A percentile compares a stretch with the other conserved stretches of the same genome.
Evolutionary conservation across 176 grass and related monocot species (phyloP).

Genomic region (Aegilops speltoides): DNA sequence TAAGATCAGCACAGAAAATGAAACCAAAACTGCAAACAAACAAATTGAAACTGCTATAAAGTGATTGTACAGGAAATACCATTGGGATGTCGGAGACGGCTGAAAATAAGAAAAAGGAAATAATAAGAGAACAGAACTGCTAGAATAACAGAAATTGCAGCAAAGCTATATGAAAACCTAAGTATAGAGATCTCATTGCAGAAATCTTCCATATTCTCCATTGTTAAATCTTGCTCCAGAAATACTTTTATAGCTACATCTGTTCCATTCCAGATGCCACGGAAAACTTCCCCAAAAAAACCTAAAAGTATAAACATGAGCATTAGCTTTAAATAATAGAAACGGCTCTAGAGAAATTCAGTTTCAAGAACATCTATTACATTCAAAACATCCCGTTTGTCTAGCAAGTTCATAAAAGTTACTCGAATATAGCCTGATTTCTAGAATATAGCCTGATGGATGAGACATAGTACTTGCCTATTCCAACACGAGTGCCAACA

Average conservation of each 20-base stretch:
- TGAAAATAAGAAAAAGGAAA: slow-evolving; percentile 47
- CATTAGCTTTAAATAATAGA: slow-evolving; percentile 3
- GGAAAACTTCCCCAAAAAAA: slow-evolving; percentile 96
- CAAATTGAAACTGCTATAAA: slow-evolving; percentile 21
- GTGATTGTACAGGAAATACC: slow-evolving; percentile 51
- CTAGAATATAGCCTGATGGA: slow-evolving; percentile 11
- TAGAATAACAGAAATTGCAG: slow-evolving; percentile 12
- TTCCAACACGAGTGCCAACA: slow-evolving; percentile 94
- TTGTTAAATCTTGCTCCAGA: slow-evolving; percentile 97
- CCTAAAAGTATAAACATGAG: slow-evolving; percentile 49
- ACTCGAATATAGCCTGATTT: slow-evolving; percentile 13
- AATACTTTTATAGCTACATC: slow-evolving; percentile 99
- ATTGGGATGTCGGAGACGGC: slow-evolving; percentile 98
- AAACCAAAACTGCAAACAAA: slow-evolving; percentile 18
- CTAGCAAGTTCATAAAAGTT: neutral
- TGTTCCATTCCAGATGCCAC: slow-evolving; percentile 96
- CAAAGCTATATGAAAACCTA: slow-evolving; percentile 53
- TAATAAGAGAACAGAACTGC: slow-evolving; percentile 29
- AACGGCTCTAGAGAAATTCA: neutral
- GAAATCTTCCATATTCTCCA: slow-evolving; percentile 99
- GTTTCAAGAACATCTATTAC: slow-evolving; percentile 22
- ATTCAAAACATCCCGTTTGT: slow-evolving; percentile 9
- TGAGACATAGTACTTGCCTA: slow-evolving; percentile 61
- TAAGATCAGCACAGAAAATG: slow-evolving; percentile 2
- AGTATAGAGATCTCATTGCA: slow-evolving; percentile 99